These are phyloP conservation scores for Trichoderma erinaceum DNA, from an alignment of 495 filamentous ascomycete genomes.

Conservation along the genomic window DNA sequence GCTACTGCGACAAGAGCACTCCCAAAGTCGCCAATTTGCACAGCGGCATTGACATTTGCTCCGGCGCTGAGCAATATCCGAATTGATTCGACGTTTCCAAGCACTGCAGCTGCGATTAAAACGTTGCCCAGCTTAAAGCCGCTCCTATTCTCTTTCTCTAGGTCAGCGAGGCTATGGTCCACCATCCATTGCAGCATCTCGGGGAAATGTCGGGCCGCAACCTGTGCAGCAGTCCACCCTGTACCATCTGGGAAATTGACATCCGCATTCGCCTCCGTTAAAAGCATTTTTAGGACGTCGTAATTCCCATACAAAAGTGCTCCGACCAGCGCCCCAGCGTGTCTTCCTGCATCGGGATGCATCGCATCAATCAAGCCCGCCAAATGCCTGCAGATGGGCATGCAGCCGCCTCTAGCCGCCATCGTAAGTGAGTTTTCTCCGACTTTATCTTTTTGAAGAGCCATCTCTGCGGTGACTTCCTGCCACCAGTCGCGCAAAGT, in stretches of 20 bases:
- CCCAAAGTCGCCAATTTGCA: neutral
- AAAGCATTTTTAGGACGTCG: neutral
- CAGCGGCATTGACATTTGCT: neutral
- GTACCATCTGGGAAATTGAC: neutral
- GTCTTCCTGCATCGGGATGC: neutral
- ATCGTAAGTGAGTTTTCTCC: neutral
- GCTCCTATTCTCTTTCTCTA: neutral
- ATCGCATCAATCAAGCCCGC: neutral
- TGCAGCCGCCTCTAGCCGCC: neutral
- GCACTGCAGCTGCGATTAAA: neutral
- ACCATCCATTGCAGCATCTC: neutral
- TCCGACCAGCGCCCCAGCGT: neutral
- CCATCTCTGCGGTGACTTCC: neutral
- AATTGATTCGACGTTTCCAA: neutral
- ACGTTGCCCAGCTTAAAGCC: neutral
- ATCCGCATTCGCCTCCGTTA: neutral
- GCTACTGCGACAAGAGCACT: neutral
- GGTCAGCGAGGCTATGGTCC: neutral
- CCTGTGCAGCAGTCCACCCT: neutral
- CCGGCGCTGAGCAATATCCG: neutral
- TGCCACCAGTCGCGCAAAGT: neutral
- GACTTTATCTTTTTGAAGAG: neutral
- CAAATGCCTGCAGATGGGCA: neutral
- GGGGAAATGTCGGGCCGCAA: neutral
- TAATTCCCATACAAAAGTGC: neutral